Evolutionary conservation across 2,329 filamentous ascomycete genomes (phyloP).

Genomic region (Zasmidium cellare): DNA sequence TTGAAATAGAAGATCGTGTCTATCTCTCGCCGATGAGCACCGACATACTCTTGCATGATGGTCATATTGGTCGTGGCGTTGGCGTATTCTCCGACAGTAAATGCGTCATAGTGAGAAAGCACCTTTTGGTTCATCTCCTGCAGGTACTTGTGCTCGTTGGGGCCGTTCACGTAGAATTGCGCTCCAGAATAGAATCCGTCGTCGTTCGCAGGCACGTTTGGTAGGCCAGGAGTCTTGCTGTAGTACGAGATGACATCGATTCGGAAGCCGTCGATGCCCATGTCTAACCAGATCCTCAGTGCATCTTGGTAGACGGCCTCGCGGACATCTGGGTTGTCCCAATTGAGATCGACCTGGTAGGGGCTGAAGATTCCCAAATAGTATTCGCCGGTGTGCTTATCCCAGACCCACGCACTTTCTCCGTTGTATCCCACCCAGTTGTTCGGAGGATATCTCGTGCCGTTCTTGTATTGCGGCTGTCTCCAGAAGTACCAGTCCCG

Average conservation of each 20-base stretch:
- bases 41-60: slow-evolving; percentile 45
- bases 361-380: slow-evolving; percentile 49
- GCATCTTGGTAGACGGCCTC: slow-evolving; percentile 28
- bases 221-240: slow-evolving; percentile 40
- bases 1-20: slow-evolving; percentile 65
- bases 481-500: slow-evolving; percentile 67
- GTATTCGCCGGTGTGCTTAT: slow-evolving; percentile 47
- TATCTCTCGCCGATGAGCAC: slow-evolving; percentile 59
- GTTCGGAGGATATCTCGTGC: slow-evolving; percentile 51
- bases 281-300: slow-evolving; percentile 49
- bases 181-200: no score
- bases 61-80: slow-evolving; percentile 36
- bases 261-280: slow-evolving; percentile 43
- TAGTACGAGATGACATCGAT: slow-evolving; percentile 51
- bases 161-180: slow-evolving; percentile 23
- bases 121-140: slow-evolving; percentile 42
- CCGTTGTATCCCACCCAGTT: slow-evolving; percentile 46
- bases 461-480: slow-evolving; percentile 40
- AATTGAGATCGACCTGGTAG: slow-evolving; percentile 50
- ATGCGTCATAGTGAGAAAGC: slow-evolving; percentile 29
- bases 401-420: slow-evolving; percentile 40
- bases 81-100: not conserved
- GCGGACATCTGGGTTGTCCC: slow-evolving; percentile 46
- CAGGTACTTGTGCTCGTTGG: slow-evolving; percentile 49
- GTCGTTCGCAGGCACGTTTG: not conserved